Evolutionary conservation across 495 filamentous ascomycete species (phyloP), one percentile per base, ranked within the genome.

Genomic region (Arthonia radiata): DNA sequence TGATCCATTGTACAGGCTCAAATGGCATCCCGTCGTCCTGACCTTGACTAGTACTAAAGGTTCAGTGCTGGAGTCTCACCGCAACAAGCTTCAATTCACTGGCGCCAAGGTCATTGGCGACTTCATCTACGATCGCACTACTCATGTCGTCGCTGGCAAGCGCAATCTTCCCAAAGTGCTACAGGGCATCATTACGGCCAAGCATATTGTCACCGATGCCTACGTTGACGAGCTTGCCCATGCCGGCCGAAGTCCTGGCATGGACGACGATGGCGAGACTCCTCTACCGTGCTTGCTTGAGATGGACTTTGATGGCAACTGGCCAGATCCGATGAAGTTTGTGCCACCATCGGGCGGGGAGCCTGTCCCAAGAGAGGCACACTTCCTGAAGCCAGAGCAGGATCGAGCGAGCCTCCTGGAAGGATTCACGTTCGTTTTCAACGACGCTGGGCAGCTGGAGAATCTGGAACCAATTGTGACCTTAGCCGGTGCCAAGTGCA

Each of bases 371-470:
- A 57, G 72, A 25, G 63, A 66, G 0, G 40, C 54, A 0, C 55
- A 63, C 23, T 52, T 64, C 9, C 83, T 89, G 41, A 54, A 56
- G 6, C 82, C 86, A 0, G 59, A 82, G 28, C 42, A 59, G 0
- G 41, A 48, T 4, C 58, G 86, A 11, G 44, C 55, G 9, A 67
- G 68, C 23, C 49, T 97, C 5, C 93, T 97, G 34, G 65, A 78
- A 15, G 78, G 74, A 12, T 86, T 77, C 31, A 82, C 69, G 0
- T 92, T 94, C 41, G 54, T 97, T 12, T 92, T 94, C 33, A 74
- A 78, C 17, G 69, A 83, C 29, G 40, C 57, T 22, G 48, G 47
- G n/a, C 89, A 94, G 38, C 82, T 69, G 41, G 66, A 82, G 2
- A 76, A 60, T 37, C 49, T 97, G 2, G 52, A 71, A 12, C 58